Evolutionary conservation across 2,329 filamentous ascomycete genomes (phyloP).

Genomic region (Didymella arachidicola): DNA sequence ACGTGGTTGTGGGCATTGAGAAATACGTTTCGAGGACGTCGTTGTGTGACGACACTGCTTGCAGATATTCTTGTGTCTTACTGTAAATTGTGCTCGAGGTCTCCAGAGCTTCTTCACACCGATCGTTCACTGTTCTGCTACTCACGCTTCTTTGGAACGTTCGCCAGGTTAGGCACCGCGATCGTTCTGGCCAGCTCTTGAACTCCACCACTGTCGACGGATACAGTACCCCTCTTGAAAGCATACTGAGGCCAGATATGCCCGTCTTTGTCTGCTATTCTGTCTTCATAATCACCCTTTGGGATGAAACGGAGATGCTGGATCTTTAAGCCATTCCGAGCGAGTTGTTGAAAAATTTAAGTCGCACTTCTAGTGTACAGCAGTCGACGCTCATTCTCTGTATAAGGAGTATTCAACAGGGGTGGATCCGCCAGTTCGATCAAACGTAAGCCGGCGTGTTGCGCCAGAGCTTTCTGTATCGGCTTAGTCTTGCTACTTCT

Average conservation of each 20-base stretch:
- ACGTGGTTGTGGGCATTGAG: neutral
- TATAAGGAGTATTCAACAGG: neutral
- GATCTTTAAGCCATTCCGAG: neutral
- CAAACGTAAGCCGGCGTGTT: neutral
- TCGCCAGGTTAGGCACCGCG: neutral
- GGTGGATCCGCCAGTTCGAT: neutral
- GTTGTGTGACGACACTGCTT: neutral
- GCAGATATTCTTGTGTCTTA: too few species aligned
- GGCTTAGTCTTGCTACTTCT: neutral
- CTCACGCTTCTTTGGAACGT: neutral
- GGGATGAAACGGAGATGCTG: neutral
- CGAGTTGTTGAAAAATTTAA: neutral
- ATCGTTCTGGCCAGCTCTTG: neutral
- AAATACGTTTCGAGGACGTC: too few species aligned
- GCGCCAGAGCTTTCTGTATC: neutral
- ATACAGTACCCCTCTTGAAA: neutral
- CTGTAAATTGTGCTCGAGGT: too few species aligned
- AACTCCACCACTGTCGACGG: neutral
- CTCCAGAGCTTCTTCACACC: too few species aligned
- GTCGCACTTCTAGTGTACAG: neutral
- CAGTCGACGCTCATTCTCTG: neutral
- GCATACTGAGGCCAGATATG: neutral
- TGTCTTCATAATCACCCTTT: too few species aligned
- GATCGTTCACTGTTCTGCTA: neutral
- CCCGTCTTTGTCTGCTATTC: neutral